Base-by-base conservation (phyloP, 345 rosid species). In the Brassica cretica region DNA sequence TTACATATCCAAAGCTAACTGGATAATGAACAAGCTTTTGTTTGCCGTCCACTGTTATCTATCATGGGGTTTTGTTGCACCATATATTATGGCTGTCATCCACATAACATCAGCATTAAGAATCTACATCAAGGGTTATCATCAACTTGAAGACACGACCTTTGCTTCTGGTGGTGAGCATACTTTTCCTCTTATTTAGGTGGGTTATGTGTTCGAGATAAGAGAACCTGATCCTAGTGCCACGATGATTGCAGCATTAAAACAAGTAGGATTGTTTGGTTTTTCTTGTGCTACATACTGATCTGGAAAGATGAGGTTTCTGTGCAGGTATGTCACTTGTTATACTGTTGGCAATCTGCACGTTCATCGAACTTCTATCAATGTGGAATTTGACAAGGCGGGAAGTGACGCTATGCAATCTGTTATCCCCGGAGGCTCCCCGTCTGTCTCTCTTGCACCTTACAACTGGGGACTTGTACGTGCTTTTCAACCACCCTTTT, bases 361-460 rank as follows among this genome's bases (percentile, higher is more conserved):
- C 98, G 39, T 74, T 86, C 75, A 73, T 37, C 0, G 98, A 93
- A 70, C 99, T 95, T 77, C 82, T 91, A 39, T 91, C 99, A 30
- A 91, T 95, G 98, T 95, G 99, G 99, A 95, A 93, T 84, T 87
- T 95, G 87, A 93, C 99, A 5, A 95, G 96, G 82, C 82, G 91
- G 77, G 99, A 93, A 86, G 99, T 95, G 83, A 84, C 87, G 33
- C 85, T 95, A 10, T 95, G 99, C 97, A 93, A 95, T 85, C 55
- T 89, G 76, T 85, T 95, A 64, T 95, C 99, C 29, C 99, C 99
- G 0, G 98, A 95, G 86, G 90, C 96, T 53, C 91, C 98, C 1
- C 87, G 76, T 70, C 93, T n/a, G n/a, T 95, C 64, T 91, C 99
- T 62, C 98, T 95, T 81, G 92, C 93, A 80, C 79, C 93, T 51